Evolutionary conservation across 2,329 filamentous ascomycete genomes (phyloP), one percentile per base, ranked within the genome.

Genomic region (Calycina herbarum): DNA sequence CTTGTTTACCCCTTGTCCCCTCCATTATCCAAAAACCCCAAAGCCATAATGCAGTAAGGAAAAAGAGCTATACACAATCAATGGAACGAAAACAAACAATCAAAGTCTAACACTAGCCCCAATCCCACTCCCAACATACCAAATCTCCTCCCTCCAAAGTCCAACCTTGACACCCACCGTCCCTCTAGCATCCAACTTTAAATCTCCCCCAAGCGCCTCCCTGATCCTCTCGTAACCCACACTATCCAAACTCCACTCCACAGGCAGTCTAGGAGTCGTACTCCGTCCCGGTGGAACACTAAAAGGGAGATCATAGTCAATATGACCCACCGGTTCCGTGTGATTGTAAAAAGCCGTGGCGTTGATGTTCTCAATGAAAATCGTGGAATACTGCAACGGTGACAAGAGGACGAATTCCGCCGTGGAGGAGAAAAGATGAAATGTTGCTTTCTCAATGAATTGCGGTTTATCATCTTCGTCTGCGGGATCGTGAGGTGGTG

Each of bases 271-370:
- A 0, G 94, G 94, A 0, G 90, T 92, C 64, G 85, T 79, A 1
- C 89, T 91, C 0, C 85, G 76, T 0, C 93, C 92, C 0, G 94
- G 93, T 0, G 89, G 89, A 1, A 93, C 90, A 1, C 87, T 85
- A 73, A 98, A 94, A 0, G 91, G 87, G 17, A 87, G 76, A 48
- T 89, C 83, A 75, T 95, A 92, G 29, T 89, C 71, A 65, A 98
- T 97, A 31, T 82, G 85, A 1, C 94, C 95, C 0, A 96, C 83
- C 1, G 88, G 85, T 62, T 94, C 87, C 8, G 88, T 91, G 67
- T 91, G 86, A 69, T 96, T 93, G 77, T 96, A 96, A 67, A 88
- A 90, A 0, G 95, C 93, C 1, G 90, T 93, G 6, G 94, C 94
- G 73, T 96, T 90, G 72, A 98, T 85, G 61, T 82, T 84, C 45